Conservation (phyloP, 345 rosid species). For the Euclidium syriacum region DNA sequence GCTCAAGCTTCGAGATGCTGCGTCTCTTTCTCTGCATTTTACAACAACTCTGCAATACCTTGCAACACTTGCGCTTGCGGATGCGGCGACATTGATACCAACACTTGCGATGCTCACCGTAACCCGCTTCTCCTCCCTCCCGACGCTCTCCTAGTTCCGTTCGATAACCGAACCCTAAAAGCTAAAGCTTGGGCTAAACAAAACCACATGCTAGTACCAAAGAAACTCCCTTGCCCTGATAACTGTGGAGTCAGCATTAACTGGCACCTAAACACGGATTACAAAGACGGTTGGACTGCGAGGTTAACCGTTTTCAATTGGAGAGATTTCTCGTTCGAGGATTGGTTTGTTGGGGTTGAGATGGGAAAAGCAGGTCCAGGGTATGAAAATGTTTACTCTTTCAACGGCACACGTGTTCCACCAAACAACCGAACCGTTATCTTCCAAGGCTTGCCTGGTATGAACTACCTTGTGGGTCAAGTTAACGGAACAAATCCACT, state of each 20-base stretch:
- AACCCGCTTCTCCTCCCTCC: conserved; percentile 65
- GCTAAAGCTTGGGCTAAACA: conserved; percentile 74
- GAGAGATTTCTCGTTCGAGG: conserved; percentile 48
- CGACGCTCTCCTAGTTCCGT: conserved; percentile 73
- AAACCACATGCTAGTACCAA: conserved; percentile 45
- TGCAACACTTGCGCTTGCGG: conserved; percentile 96
- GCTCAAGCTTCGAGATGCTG: conserved; percentile 56
- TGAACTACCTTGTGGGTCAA: conserved; percentile 63
- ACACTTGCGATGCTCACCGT: conserved; percentile 46
- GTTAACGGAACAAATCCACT: conserved; percentile 44
- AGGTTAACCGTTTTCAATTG: conserved; percentile 81
- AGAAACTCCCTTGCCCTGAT: conserved; percentile 76
- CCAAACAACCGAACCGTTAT: conserved; percentile 47
- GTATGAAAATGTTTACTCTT: conserved; percentile 70
- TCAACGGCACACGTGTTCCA: conserved; percentile 62
- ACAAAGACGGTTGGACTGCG: conserved; percentile 73
- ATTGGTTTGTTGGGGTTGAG: conserved; percentile 70
- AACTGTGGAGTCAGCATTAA: conserved; percentile 94
- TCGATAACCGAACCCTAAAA: conserved; percentile 59
- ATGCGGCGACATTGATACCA: conserved; percentile 40
- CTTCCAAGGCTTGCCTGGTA: conserved; percentile 60
- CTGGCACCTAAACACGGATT: conserved; percentile 80
- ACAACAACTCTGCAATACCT: conserved; percentile 69
- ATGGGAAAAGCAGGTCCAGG: conserved; percentile 58
- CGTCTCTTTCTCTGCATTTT: conserved; percentile 93